These are phyloP conservation scores for Coemansia brasiliensis DNA, from an alignment of 192 early-diverging fungal genomes.

Conservation along the genomic window DNA sequence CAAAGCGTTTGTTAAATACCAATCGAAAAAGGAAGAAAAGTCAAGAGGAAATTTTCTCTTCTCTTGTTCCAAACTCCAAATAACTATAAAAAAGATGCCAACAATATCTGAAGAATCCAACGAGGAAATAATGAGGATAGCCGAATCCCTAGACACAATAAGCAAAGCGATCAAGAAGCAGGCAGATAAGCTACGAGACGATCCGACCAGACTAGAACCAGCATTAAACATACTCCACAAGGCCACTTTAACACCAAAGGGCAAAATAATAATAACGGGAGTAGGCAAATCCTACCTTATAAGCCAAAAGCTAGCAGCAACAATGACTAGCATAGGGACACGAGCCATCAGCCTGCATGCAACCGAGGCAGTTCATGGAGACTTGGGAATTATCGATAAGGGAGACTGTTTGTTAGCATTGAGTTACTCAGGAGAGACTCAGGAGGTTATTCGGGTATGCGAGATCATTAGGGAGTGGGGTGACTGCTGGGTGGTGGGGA, in stretches of 20 bases:
- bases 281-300: conserved; percentile 45
- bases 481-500: conserved; percentile 17
- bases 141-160: conserved; percentile 20
- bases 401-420: conserved; percentile 37
- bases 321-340: conserved; percentile 38
- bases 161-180: conserved; percentile 23
- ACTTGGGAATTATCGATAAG: conserved; percentile 22
- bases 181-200: conserved; percentile 17
- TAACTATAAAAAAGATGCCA: conserved; percentile 6
- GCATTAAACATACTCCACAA: conserved; percentile 20
- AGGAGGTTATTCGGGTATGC: conserved; percentile 25
- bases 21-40: no score
- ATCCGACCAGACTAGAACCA: conserved; percentile 5
- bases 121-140: not conserved
- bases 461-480: not conserved
- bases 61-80: not conserved
- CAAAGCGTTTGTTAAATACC: not conserved
- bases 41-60: not conserved
- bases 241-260: not conserved
- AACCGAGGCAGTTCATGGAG: conserved; percentile 46
- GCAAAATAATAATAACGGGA: conserved; percentile 35
- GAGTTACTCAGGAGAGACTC: conserved; percentile 42
- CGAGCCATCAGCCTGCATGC: conserved; percentile 31
- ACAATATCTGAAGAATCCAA: conserved; percentile 10
- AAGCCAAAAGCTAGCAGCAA: conserved; percentile 44